Conservation (phyloP, 306 rosid species). For the Quercus ilex region DNA sequence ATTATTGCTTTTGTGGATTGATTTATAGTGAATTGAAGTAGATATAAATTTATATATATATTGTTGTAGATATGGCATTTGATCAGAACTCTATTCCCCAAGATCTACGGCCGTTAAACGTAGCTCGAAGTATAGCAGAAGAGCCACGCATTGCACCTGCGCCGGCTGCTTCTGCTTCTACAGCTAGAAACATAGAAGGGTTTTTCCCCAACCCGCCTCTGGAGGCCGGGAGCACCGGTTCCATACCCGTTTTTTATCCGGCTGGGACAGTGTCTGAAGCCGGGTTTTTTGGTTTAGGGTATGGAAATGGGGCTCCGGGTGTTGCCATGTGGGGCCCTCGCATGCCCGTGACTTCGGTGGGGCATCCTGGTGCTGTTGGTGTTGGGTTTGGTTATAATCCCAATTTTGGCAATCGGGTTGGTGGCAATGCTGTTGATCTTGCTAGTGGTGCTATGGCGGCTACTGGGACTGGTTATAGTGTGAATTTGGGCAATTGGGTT, state of each 20-base stretch:
- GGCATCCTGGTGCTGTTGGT: constrained; percentile 35
- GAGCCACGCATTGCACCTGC: constrained; percentile 56
- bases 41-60: neutral
- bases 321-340: constrained; percentile 54
- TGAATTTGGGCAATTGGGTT: constrained; percentile 39
- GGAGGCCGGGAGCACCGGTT: constrained; percentile 33
- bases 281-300: constrained; percentile 51
- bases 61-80: constrained; percentile 57
- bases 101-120: constrained; percentile 58
- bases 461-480: constrained; percentile 30
- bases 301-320: constrained; percentile 64
- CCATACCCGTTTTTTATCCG: constrained; percentile 42
- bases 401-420: constrained; percentile 30
- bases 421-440: constrained; percentile 49
- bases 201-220: constrained; percentile 32
- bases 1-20: constrained; percentile 13
- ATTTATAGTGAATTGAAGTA: constrained; percentile 12
- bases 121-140: constrained; percentile 49
- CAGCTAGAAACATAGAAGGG: constrained; percentile 31
- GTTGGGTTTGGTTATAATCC: constrained; percentile 41
- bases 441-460: constrained; percentile 22
- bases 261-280: constrained; percentile 38
- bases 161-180: neutral
- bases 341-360: constrained; percentile 31
- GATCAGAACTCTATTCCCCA: constrained; percentile 61